phyloP scores from a whole-genome alignment of 805 yeast genomes.

The Saccharomycopsis fermentans region DNA sequence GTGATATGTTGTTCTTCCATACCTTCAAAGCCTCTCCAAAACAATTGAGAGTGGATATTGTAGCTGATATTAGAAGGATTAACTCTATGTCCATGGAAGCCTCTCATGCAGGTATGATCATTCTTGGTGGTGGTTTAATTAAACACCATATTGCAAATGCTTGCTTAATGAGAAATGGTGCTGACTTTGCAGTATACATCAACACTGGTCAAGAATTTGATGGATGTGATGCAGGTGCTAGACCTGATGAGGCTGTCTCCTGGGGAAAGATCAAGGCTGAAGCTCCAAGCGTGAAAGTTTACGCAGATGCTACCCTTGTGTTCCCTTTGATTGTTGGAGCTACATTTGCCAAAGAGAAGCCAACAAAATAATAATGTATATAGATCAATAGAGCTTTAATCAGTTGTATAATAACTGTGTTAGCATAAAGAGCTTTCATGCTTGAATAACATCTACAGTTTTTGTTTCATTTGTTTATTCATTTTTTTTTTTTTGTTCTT shows the following conservation, averaged over 20 bases:
- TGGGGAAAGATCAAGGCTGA: conserved; percentile 99
- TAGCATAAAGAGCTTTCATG: neutral
- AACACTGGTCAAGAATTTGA: conserved; percentile 98
- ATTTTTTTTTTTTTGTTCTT: conserved; percentile 4
- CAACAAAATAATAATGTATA: conserved; percentile 11
- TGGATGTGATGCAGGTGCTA: conserved; percentile 98
- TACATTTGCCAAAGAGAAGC: conserved; percentile 67
- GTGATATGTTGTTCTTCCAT: conserved; percentile 98
- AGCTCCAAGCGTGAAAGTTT: conserved; percentile 84
- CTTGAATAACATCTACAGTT: neutral
- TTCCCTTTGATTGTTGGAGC: conserved; percentile 97
- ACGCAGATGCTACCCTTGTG: conserved; percentile 89
- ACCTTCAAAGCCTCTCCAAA: conserved; percentile 91
- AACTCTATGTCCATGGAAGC: conserved; percentile 96
- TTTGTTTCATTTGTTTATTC: conserved; percentile 13
- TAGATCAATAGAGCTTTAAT: too few relatives aligned
- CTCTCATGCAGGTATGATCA: conserved; percentile 86
- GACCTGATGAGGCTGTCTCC: conserved; percentile 97
- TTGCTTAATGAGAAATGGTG: conserved; percentile 98
- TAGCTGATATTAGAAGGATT: conserved; percentile 83
- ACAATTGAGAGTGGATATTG: conserved; percentile 84
- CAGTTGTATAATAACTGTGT: too few relatives aligned
- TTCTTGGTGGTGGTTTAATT: conserved; percentile 91
- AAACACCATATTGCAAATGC: conserved; percentile 98
- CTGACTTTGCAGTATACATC: conserved; percentile 93